Base-by-base conservation (phyloP, 495 filamentous ascomycete species). In the Amphirosellinia nigrospora region DNA sequence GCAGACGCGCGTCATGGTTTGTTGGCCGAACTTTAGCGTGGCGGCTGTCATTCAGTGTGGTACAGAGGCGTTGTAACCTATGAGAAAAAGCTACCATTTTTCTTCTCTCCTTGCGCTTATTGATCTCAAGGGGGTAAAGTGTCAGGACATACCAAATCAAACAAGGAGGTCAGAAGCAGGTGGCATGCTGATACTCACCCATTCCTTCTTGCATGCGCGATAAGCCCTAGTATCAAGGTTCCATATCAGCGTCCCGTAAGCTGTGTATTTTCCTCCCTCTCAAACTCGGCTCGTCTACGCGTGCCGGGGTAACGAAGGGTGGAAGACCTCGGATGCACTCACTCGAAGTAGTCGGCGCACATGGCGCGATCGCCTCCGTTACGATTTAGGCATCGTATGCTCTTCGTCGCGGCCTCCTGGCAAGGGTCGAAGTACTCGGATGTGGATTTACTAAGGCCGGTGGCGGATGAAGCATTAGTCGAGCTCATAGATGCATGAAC, bases 281-380 rank as follows among this genome's bases (percentile, higher is more conserved):
- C 36, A 26, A 4, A 45, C n/a, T 59, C 66, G 23, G 6, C 55
- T 38, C 21, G 50, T 46, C 7, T 13, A 19, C 7, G 48, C 19
- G 28, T 9, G 19, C 23, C 26, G 41, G 26, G 65, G 19, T 7
- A 30, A n/a, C 15, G 9, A 21, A 13, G 2, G 64, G 28, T 19
- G 43, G 63, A 11, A 28, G n/a, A 19, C 26, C 23, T 21, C 26
- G 26, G 50, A 41, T 19, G n/a, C 19, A 82, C 89, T 82, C 72
- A 98, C 94, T 97, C 92, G 76, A 98, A 98, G 79, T 96, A 98
- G 78, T 98, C 96, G 60, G 82, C 81, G 75, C 95, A 98, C 88
- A 98, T 90, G n/a, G 90, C 86, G 64, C 89, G 87, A 78, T 97
- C 93, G 23, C 89, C 93, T 3, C 82, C 89, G 81, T 98, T 98